A percentile compares a stretch with the other conserved stretches of the same genome.
phyloP scores from a whole-genome alignment of 208 protist genomes.

The Acanthamoeba polyphaga region DNA sequence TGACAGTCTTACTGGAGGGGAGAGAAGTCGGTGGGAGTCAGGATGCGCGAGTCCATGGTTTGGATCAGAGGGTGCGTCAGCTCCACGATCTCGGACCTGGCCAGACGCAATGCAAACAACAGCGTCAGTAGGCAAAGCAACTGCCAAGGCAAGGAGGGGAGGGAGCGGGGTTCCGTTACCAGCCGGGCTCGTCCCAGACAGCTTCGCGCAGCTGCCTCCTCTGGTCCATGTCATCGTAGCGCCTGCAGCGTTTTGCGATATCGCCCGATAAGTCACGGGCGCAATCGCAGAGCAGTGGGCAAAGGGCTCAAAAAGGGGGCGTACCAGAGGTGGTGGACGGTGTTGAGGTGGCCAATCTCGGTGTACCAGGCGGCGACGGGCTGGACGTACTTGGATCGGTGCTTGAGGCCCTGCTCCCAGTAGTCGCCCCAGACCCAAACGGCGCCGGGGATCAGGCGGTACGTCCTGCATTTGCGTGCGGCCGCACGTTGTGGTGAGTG shows the following conservation, averaged over 20 bases:
- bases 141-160: neutral
- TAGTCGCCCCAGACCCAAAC: constrained; percentile 57
- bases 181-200: constrained; percentile 64
- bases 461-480: neutral
- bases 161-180: neutral
- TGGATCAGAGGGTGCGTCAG: constrained; percentile 54
- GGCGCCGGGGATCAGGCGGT: constrained; percentile 35
- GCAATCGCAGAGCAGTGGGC: neutral
- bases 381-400: constrained; percentile 70
- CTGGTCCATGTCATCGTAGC: constrained; percentile 61
- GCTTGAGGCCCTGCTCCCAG: constrained; percentile 67
- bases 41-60: constrained; percentile 17
- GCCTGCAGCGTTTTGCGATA: constrained; percentile 11
- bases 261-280: neutral
- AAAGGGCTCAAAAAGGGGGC: neutral
- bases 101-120: neutral
- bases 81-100: constrained; percentile 43
- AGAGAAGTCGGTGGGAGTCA: constrained; percentile 10
- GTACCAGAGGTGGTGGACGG: constrained; percentile 56
- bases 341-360: constrained; percentile 62
- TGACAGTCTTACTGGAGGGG: neutral
- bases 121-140: neutral
- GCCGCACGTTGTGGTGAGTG: neutral
- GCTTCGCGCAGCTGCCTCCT: constrained; percentile 52
- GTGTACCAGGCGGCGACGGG: constrained; percentile 64